Base-by-base conservation (phyloP, 2,329 filamentous ascomycete genomes). In the Calcarisporium arbuscula region DNA sequence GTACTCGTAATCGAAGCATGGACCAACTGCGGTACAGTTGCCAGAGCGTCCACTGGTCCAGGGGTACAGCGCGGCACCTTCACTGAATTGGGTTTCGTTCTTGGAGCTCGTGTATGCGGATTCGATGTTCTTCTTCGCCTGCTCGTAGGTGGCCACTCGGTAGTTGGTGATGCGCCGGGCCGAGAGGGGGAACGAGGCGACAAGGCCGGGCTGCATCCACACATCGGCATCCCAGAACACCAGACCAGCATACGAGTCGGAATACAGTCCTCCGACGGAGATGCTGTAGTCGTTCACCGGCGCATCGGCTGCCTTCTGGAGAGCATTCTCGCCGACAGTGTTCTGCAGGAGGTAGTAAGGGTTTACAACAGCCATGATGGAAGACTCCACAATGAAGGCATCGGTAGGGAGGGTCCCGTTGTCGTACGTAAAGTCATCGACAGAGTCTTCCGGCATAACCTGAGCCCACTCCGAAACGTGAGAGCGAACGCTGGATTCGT, bases 1-100 rank as follows among this genome's bases (percentile, higher is more conserved):
- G 44, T 84, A 85, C 49, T 85, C 68, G 46, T 84, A 84, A 51
- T 83, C 79, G 50, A 77, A 80, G 54, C 80, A 84, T 5, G 72
- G 67, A 1, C 71, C 72, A 4, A 70, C 72, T 4, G 62, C 69
- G 1, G 80, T 50, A 45, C 80, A 84, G 47, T 84, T 83, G 4
- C 80, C 80, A 46, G 67, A 77, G 3, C 80, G 64, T 7, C 73
- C 78, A 44, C 72, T 78, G 0, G 78, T 83, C 80, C 80, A 85
- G 2, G 80, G 70, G 47, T 72, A 85, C 2, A 77, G 68, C 14
- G 46, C 44, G 5, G 41, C 60, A 33, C 54, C 45, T 2, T 62
- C 53, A 1, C 70, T 72, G 47, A 78, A 81, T 7, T 57, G 59
- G 2, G 72, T 79, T 40, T 68, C 53, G 35, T 77, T 80, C 51